Percentiles rank a stretch among this genome's conserved stretches.
phyloP scores from a whole-genome alignment of 2,329 filamentous ascomycete genomes.

The Pestalotiopsis sp. region DNA sequence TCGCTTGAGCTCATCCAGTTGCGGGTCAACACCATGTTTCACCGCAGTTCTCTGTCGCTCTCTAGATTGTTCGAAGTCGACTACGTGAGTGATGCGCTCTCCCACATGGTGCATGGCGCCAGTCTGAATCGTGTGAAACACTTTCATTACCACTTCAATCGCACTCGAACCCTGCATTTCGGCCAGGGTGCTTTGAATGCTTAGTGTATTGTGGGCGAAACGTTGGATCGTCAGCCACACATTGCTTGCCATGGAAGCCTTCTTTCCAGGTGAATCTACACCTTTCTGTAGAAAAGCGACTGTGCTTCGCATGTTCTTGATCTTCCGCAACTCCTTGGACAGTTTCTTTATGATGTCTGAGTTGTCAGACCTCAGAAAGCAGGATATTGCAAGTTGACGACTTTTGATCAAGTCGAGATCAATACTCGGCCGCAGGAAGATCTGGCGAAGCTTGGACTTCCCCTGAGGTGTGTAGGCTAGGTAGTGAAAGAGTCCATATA shows the following conservation, averaged over 20 bases:
- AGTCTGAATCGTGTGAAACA: conserved; percentile 62
- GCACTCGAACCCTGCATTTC: conserved; percentile 56
- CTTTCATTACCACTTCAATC: conserved; percentile 55
- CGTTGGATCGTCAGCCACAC: conserved; percentile 73
- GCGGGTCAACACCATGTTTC: conserved; percentile 67
- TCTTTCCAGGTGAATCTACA: conserved; percentile 54
- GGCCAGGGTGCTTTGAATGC: conserved; percentile 65
- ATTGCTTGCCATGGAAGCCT: conserved; percentile 59
- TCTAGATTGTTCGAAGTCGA: conserved; percentile 80
- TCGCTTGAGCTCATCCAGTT: conserved; percentile 77
- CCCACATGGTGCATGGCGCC: conserved; percentile 66
- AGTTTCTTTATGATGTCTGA: conserved; percentile 55
- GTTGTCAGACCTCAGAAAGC: conserved; percentile 72
- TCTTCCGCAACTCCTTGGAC: conserved; percentile 62
- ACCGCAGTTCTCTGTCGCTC: conserved; percentile 74
- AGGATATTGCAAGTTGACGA: conserved; percentile 69
- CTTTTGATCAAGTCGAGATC: conserved; percentile 69
- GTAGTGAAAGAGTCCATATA: conserved; percentile 80
- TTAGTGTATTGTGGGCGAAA: conserved; percentile 73
- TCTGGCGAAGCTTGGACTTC: conserved; percentile 70
- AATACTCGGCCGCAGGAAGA: conserved; percentile 78
- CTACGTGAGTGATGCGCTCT: conserved; percentile 68
- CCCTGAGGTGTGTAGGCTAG: conserved; percentile 81
- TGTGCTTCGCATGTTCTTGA: conserved; percentile 74
- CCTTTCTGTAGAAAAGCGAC: conserved; percentile 78